These are phyloP conservation scores for Musa schizocarpa DNA, from an alignment of 176 grass and related monocot species.

Conservation along the genomic window DNA sequence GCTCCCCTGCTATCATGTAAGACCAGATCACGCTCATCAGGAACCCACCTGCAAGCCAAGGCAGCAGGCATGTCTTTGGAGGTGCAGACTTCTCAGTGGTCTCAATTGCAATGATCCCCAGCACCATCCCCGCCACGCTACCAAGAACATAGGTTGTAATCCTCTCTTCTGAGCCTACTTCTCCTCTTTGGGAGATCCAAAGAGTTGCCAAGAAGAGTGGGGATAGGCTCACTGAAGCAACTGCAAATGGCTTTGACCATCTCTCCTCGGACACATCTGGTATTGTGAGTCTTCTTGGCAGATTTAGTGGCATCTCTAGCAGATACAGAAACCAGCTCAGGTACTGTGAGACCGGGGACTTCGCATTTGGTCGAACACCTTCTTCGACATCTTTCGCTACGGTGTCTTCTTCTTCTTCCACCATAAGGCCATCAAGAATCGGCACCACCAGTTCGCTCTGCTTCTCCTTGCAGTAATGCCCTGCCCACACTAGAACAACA, in stretches of 20 bases:
- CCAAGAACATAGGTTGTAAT: not conserved
- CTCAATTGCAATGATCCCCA: not conserved
- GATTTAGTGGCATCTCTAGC: not conserved
- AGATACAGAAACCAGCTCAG: not conserved
- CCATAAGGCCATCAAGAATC: not conserved
- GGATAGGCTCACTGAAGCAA: not conserved
- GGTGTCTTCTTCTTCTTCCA: not conserved
- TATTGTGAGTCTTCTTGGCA: slow-evolving; percentile 18
- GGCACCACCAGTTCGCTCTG: not conserved
- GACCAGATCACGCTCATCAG: slow-evolving; percentile 20
- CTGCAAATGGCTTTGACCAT: slow-evolving; percentile 20
- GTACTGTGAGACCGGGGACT: not conserved
- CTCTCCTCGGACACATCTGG: slow-evolving; percentile 4
- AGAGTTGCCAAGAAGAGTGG: slow-evolving; percentile 4
- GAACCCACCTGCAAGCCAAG: slow-evolving; percentile 17
- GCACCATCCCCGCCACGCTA: not conserved
- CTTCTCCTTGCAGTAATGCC: not conserved
- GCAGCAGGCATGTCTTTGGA: not conserved
- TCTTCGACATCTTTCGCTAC: not conserved
- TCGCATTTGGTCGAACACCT: not conserved
- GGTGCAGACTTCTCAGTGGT: not conserved
- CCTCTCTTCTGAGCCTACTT: not conserved
- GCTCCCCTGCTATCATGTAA: slow-evolving; percentile 3
- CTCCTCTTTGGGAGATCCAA: slow-evolving; percentile 3
- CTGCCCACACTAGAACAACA: not conserved